phyloP scores from a whole-genome alignment of 352 stramenopile genomes.

The Heterotrichella gracilis region DNA sequence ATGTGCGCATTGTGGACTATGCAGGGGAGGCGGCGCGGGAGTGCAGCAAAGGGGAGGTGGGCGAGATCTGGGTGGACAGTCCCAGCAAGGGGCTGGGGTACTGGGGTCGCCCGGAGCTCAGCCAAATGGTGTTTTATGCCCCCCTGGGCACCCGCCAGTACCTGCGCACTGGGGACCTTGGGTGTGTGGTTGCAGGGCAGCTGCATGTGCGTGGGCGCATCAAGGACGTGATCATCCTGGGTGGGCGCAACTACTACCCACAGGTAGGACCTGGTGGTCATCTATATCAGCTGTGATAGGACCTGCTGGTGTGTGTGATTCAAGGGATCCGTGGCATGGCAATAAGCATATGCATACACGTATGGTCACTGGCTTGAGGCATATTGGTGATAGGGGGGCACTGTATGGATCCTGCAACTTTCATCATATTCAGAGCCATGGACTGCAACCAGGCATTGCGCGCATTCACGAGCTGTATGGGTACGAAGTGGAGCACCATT shows the following conservation, averaged over 20 bases:
- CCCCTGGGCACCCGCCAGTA: conserved; percentile 26
- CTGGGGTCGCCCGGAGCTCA: conserved; percentile 44
- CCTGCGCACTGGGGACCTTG: conserved; percentile 72
- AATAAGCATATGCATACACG: too few relatives aligned
- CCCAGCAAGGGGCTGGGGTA: conserved; percentile 65
- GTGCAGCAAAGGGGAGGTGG: conserved; percentile 23
- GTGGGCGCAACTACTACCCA: conserved; percentile 91
- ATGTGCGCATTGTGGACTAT: conserved; percentile 62
- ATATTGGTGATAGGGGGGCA: too few relatives aligned
- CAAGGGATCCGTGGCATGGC: too few relatives aligned
- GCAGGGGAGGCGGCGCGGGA: conserved; percentile 20
- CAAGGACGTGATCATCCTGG: conserved; percentile 96
- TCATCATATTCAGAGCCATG: too few relatives aligned
- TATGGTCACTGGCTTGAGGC: too few relatives aligned
- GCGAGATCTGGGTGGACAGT: conserved; percentile 46
- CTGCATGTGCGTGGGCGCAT: conserved; percentile 83
- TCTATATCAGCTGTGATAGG: too few relatives aligned
- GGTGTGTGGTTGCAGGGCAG: conserved; percentile 48
- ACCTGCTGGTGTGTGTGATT: too few relatives aligned
- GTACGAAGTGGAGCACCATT: too few relatives aligned
- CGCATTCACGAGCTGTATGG: too few relatives aligned
- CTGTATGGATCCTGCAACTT: too few relatives aligned
- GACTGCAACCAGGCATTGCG: too few relatives aligned
- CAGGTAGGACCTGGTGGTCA: too few relatives aligned
- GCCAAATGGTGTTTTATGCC: conserved; percentile 46